Evolutionary conservation across 192 early-diverging fungal species (phyloP), one percentile per base, ranked within the genome.

Genomic region (Rhizophagus clarus): DNA sequence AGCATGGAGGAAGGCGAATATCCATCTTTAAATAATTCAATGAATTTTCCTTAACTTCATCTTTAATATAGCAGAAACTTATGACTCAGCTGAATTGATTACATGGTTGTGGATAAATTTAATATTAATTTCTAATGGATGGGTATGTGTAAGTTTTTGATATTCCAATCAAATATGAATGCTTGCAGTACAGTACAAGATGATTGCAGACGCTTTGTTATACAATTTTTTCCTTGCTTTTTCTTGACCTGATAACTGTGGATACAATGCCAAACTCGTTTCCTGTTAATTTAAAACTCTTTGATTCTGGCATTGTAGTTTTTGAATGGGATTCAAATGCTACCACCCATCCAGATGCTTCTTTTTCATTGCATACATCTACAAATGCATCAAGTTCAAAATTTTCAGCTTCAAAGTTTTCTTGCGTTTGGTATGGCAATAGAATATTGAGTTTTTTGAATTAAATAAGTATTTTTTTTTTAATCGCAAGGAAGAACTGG

Each of bases 381-480:
- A 67, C 64, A 24, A 67, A 67, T 67, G n/a, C n/a, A 24, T 67
- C 22, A 28, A 67, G 32, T 24, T 67, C 64, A 32, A 67, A 67
- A 67, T 67, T 67, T 67, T 67, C 64, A 67, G 28, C 64, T 67
- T 67, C 0, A 67, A 67, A 67, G 20, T 67, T 67, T n/a, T n/a
- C n/a, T n/a, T n/a, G n/a, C n/a, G n/a, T n/a, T n/a, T n/a, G n/a
- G n/a, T n/a, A n/a, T n/a, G 4, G 64, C 6, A 24, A 67, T 67
- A 67, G 64, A 67, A 67, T 67, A 67, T 12, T 20, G 22, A 67
- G 32, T n/a, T 67, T 14, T n/a, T 67, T 67, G 64, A 1, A 67
- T 67, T 67, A 24, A 67, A 67, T 67, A 67, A 67, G 64, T 67
- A 67, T n/a, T n/a, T n/a, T n/a, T n/a, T n/a, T n/a, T n/a, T n/a